Base-by-base conservation (phyloP, 1,284 basidiomycete genomes). In the Sanguinoderma infundibulare region DNA sequence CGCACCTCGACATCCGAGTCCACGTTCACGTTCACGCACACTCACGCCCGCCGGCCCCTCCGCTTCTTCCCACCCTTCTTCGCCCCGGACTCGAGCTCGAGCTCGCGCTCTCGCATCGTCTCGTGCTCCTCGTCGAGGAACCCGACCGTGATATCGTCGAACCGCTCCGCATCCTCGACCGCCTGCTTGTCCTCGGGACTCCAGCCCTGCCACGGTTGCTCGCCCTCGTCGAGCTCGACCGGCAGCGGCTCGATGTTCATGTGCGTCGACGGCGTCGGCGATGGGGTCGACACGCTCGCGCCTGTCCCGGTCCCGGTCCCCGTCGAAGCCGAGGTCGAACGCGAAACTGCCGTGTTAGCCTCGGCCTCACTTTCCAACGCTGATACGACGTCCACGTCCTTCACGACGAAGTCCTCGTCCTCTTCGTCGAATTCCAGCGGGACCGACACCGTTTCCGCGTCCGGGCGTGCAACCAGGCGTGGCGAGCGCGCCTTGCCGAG, bases 361-460 rank as follows among this genome's bases (percentile, higher is more conserved):
- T 67, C 66, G 15, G 40, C 61, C 24, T 36, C 65, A 35, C 8
- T 9, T 4, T 51, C 49, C 20, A 20, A 20, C 3, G 38, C 14
- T 17, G 38, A n/a, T 10, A 10, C 50, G 6, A 36, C 12, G 8
- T 12, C 38, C 3, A 20, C 32, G 26, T 66, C 61, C 34, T 55
- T 58, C 6, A 55, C 65, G 12, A 72, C 14, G 54, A 89, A 87
- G 58, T 88, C 86, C 60, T 89, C 87, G 54, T 90, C 89, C 59
- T 87, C 86, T 68, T 91, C 89, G 54, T 88, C 87, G 71, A 91
- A 91, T 73, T 89, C 85, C 42, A 90, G 77, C 35, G 86, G 82
- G 7, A 89, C 85, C 12, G 76, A 75, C 15, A 57, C 57, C 24
- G 61, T 61, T n/a, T n/a, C n/a, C 38, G 59, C 40, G 38, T 63